Evolutionary conservation across 2,329 filamentous ascomycete genomes (phyloP), one percentile per base, ranked within the genome.

Genomic region (Clonostachys solani): DNA sequence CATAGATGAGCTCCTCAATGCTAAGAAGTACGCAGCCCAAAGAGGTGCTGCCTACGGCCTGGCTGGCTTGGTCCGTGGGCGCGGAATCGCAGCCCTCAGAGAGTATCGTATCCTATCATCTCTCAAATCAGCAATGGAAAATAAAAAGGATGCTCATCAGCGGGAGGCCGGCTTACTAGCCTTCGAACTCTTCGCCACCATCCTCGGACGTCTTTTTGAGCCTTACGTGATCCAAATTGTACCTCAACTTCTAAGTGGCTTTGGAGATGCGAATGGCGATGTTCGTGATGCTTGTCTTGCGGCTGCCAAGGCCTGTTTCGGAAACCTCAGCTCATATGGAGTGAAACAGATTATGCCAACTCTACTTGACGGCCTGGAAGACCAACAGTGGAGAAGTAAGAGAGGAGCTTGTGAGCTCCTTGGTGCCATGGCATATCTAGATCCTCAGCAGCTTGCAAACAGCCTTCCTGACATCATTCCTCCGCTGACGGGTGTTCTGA

Each of bases 351-450:
- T 99, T 53, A 74, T 99, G 54, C 94, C 94, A 5, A 96, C 89
- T 12, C 79, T 99, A 8, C 79, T 99, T 3, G 85, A 94, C 54
- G 94, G 95, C 49, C 81, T 99, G 10, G 92, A 97, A 53, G 94
- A 99, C 54, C 83, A 89, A 46, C 92, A 97, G 65, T 99, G 94
- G 94, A 87, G 94, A 60, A 97, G 91, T 71, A 97, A 99, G 70
- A 96, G 95, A 72, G 94, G 95, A 56, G 94, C 94, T 46, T 99
- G 94, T 62, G 94, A 99, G 63, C 84, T 96, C 23, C 79, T 99
- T 13, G 94, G 94, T 64, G 94, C 94, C 52, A 99, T 99, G 94
- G 95, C 94, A 6, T 99, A 99, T 63, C 81, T 99, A 33, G 94
- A 97, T 63, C 92, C 95, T 8, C 88, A 96, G 54, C 94, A 99